These are phyloP conservation scores for Acanthamoeba healyi DNA, from an alignment of 208 protist species.

Conservation along the genomic window DNA sequence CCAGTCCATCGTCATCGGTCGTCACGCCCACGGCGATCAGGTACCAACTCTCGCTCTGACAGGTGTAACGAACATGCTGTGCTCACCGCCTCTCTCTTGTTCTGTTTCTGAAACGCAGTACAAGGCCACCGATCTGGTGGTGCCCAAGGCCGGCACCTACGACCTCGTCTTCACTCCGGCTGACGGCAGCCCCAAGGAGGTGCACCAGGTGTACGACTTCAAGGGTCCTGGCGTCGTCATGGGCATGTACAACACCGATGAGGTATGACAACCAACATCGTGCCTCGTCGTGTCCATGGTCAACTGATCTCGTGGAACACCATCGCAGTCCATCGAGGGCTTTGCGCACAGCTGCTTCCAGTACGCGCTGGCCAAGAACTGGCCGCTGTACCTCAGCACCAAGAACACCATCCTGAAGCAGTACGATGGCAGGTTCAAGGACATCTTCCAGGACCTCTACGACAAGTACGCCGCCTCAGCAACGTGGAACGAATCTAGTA, in stretches of 20 bases:
- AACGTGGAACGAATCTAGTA: too few relatives aligned
- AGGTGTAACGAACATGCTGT: too few relatives aligned
- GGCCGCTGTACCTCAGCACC: slow-evolving; percentile 96
- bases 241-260: slow-evolving; percentile 97
- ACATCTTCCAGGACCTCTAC: slow-evolving; percentile 97
- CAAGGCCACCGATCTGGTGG: slow-evolving; percentile 95
- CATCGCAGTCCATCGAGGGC: slow-evolving; percentile 94
- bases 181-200: slow-evolving; percentile 78
- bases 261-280: slow-evolving; percentile 54
- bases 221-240: slow-evolving; percentile 91
- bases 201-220: slow-evolving; percentile 93
- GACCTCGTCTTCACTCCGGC: slow-evolving; percentile 95
- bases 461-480: slow-evolving; percentile 75
- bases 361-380: slow-evolving; percentile 95
- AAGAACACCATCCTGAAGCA: slow-evolving; percentile 99
- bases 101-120: too few relatives aligned
- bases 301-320: neutral
- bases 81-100: too few relatives aligned
- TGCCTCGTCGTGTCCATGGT: neutral
- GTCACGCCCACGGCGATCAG: slow-evolving; percentile 96
- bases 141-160: slow-evolving; percentile 93
- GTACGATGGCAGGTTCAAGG: slow-evolving; percentile 98
- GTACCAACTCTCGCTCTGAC: too few relatives aligned
- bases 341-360: slow-evolving; percentile 97
- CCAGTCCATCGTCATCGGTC: slow-evolving; percentile 96